Conservation (phyloP, 2,329 filamentous ascomycete species). For the Claviceps africana region DNA sequence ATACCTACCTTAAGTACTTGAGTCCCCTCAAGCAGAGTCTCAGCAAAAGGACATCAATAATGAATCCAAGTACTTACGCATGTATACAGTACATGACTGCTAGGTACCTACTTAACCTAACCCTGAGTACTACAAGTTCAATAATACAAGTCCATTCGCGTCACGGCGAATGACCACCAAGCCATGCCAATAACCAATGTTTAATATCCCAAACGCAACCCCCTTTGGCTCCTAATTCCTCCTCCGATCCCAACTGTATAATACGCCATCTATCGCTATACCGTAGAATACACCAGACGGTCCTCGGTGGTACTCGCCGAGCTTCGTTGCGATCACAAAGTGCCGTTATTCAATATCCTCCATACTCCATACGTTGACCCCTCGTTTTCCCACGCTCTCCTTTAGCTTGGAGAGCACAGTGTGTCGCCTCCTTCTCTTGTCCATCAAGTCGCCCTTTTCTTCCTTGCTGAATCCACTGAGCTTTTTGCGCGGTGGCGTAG, state of each 20-base stretch:
- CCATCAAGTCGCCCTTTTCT: conserved; percentile 43
- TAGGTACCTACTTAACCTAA: too few species aligned
- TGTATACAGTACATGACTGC: too few species aligned
- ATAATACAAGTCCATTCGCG: too few species aligned
- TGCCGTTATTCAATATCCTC: conserved; percentile 28
- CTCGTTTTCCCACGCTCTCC: conserved; percentile 33
- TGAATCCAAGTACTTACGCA: too few species aligned
- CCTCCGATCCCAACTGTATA: background rate
- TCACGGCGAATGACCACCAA: too few species aligned
- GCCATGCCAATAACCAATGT: too few species aligned
- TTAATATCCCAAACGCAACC: too few species aligned
- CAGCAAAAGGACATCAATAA: too few species aligned
- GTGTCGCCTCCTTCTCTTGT: conserved; percentile 37
- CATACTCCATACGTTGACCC: conserved; percentile 35
- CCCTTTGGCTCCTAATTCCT: background rate
- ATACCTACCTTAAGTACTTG: too few species aligned
- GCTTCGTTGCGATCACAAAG: background rate
- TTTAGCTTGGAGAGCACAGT: conserved; percentile 39
- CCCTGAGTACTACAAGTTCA: too few species aligned
- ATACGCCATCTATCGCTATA: conserved; percentile 3
- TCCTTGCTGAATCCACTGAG: conserved; percentile 44
- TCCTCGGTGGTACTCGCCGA: background rate
- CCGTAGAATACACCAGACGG: conserved; percentile 12
- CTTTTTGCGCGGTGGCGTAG: conserved; percentile 44
- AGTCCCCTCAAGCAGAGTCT: too few species aligned